Evolutionary conservation across 108 stramenopile species (phyloP).

Genomic region (Pseudonitzschia pungens): DNA sequence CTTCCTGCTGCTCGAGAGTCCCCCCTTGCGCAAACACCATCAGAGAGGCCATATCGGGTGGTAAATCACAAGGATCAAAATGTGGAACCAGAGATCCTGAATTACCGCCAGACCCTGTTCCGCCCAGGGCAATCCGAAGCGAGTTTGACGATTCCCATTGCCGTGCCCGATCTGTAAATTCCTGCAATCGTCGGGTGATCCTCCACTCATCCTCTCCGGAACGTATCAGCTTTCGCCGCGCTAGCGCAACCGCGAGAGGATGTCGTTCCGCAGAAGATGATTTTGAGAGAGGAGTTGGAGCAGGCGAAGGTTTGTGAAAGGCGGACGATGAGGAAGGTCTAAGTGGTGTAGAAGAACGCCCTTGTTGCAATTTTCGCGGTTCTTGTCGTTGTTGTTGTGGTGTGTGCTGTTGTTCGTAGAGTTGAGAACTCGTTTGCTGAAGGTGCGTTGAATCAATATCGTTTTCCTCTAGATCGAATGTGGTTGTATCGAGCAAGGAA

Average conservation of each 20-base stretch:
- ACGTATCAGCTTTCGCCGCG: conserved; percentile 30
- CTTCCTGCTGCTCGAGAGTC: neutral
- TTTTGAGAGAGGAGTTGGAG: conserved; percentile 1
- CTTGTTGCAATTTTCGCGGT: conserved; percentile 9
- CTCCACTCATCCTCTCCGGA: conserved; percentile 38
- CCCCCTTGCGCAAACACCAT: neutral
- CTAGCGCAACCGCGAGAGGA: conserved; percentile 60
- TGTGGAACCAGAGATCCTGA: conserved; percentile 33
- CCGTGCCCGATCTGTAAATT: conserved; percentile 63
- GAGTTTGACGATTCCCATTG: conserved; percentile 75
- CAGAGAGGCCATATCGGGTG: conserved; percentile 45
- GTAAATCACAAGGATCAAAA: conserved; percentile 57
- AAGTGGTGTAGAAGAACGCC: neutral
- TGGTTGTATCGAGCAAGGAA: conserved; percentile 26
- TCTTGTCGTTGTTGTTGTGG: neutral
- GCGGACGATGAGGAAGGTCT: conserved; percentile 6
- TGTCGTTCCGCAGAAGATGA: conserved; percentile 40
- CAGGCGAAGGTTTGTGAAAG: neutral
- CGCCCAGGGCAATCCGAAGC: conserved; percentile 38
- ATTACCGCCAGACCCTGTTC: neutral
- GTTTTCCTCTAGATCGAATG: neutral
- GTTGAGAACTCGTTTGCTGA: no score
- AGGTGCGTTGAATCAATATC: no score
- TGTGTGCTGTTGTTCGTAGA: neutral
- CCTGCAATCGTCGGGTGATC: conserved; percentile 47